These are phyloP conservation scores for Diatrype stigma DNA, from an alignment of 2,329 filamentous ascomycete species.

Conservation along the genomic window DNA sequence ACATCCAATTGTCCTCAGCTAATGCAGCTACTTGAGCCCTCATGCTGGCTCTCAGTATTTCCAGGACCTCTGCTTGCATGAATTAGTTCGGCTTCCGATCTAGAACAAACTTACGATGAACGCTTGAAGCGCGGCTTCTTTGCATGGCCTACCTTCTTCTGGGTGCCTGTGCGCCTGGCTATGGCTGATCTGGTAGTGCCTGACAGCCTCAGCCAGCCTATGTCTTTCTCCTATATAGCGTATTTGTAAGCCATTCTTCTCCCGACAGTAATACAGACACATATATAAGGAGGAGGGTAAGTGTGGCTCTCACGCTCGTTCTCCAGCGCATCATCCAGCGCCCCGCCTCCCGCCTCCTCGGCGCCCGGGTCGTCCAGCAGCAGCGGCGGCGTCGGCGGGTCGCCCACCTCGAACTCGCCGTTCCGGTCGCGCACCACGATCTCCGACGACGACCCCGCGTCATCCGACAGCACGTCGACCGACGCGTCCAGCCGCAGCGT, in stretches of 20 bases:
- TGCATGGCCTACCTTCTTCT: conserved; percentile 54
- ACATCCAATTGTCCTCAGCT: conserved; percentile 89
- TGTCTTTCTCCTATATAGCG: conserved; percentile 51
- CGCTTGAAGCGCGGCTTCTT: background rate
- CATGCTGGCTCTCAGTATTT: conserved; percentile 65
- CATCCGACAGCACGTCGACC: conserved; percentile 38
- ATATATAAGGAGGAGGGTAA: background rate
- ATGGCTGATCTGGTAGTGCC: conserved; percentile 54
- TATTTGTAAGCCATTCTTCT: conserved; percentile 11
- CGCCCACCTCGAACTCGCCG: conserved; percentile 58
- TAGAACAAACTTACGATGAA: background rate
- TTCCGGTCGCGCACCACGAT: conserved; percentile 61
- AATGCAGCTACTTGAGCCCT: conserved; percentile 68
- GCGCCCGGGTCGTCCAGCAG: conserved; percentile 39
- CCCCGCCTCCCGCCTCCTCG: conserved; percentile 47
- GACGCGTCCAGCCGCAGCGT: conserved; percentile 43
- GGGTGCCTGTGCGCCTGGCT: conserved; percentile 56
- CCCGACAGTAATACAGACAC: conserved; percentile 10
- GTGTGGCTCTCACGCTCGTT: conserved; percentile 40
- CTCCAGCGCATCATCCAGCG: conserved; percentile 54
- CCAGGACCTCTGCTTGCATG: conserved; percentile 54
- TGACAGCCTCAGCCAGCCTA: conserved; percentile 56
- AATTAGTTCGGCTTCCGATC: conserved; percentile 1
- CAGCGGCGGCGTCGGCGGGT: conserved; percentile 48
- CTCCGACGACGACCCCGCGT: conserved; percentile 32